Percentiles rank a stretch among this genome's conserved stretches.
Evolutionary conservation across 192 early-diverging fungal species (phyloP).

Genomic region (Coemansia sp.): DNA sequence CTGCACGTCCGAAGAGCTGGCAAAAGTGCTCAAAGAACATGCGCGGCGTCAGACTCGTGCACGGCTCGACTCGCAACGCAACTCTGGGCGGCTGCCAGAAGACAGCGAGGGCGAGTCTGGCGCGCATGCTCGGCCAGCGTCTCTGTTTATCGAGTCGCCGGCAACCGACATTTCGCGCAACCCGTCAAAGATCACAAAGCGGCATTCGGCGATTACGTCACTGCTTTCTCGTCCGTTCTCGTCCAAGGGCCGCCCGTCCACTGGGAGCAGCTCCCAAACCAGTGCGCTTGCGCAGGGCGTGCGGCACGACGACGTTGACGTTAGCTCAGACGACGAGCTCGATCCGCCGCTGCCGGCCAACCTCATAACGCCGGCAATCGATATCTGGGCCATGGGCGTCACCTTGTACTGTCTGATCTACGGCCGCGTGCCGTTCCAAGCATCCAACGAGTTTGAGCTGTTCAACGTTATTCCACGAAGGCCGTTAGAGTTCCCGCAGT

Average conservation of each 20-base stretch:
- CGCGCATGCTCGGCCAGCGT: conserved; percentile 18
- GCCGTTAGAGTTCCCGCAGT: conserved; percentile 57
- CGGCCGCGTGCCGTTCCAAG: conserved; percentile 89
- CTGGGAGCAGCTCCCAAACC: conserved; percentile 14
- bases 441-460: conserved; percentile 92
- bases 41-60: conserved; percentile 2
- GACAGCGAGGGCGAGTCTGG: background rate
- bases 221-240: conserved; percentile 47
- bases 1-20: conserved; percentile 56
- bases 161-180: background rate
- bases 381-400: conserved; percentile 97
- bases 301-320: conserved; percentile 11
- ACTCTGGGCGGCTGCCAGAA: background rate
- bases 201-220: conserved; percentile 46
- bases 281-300: conserved; percentile 3
- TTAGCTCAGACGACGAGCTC: conserved; percentile 15
- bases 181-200: conserved; percentile 24
- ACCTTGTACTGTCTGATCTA: conserved; percentile 93
- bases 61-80: background rate
- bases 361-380: conserved; percentile 82
- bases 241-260: conserved; percentile 24
- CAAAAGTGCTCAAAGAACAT: conserved; percentile 34
- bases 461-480: conserved; percentile 85
- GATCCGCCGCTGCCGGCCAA: conserved; percentile 43
- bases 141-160: conserved; percentile 30